Evolutionary conservation across 257 asterid species (phyloP).

Genomic region (Rhazya stricta): DNA sequence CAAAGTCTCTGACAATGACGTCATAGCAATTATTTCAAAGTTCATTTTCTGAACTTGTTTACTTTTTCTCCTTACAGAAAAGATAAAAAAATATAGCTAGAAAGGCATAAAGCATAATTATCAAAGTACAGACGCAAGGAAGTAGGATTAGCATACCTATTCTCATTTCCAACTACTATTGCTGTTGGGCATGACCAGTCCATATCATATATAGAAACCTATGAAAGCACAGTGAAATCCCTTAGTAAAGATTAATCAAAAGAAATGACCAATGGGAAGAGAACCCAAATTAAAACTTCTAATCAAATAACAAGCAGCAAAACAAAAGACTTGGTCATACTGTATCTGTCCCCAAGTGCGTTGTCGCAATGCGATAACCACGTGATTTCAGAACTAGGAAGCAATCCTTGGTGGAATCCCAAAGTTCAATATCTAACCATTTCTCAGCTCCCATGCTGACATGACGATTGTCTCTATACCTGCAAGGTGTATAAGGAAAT

Average conservation of each 20-base stretch:
- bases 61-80: neutral
- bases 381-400: constrained; percentile 73
- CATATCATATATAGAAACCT: constrained; percentile 82
- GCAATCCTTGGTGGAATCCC: constrained; percentile 75
- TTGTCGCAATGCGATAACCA: constrained; percentile 85
- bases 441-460: constrained; percentile 99
- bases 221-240: constrained; percentile 20
- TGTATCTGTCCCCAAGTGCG: constrained; percentile 67
- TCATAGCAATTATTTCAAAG: neutral
- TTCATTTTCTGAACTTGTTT: neutral
- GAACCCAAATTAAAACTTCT: neutral
- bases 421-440: constrained; percentile 96
- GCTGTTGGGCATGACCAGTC: constrained; percentile 98
- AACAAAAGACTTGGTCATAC: constrained; percentile 29
- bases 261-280: neutral
- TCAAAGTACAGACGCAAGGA: neutral
- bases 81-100: neutral
- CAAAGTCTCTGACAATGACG: neutral
- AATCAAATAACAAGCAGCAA: neutral
- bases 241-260: neutral
- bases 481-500: constrained; percentile 21
- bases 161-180: constrained; percentile 89
- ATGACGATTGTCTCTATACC: constrained; percentile 90
- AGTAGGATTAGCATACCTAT: constrained; percentile 30
- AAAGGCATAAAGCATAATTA: neutral